Conservation (phyloP, 2,329 filamentous ascomycete species). For the Anthostomella pinea region DNA sequence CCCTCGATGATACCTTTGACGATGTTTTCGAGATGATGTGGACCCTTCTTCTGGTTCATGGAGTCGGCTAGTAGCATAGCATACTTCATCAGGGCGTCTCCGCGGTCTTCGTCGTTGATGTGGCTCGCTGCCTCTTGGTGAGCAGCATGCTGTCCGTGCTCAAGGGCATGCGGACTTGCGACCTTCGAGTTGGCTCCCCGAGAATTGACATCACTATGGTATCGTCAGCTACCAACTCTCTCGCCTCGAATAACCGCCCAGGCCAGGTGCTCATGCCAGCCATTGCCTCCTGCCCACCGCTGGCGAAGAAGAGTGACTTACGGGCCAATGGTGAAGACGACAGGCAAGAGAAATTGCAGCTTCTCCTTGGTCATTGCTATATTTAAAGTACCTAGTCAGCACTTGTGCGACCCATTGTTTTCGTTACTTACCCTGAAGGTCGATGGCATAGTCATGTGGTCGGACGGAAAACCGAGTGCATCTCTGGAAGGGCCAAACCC, state of each 20-base stretch:
- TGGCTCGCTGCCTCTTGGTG: conserved; percentile 13
- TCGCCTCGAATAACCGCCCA: no score
- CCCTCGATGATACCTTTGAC: conserved; percentile 90
- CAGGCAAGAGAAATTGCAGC: conserved; percentile 75
- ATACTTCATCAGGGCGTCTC: conserved; percentile 73
- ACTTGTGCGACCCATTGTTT: no score
- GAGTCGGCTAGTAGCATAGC: conserved; percentile 72
- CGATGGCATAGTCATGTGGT: conserved; percentile 79
- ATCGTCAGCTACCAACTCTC: no score
- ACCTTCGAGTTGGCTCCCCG: conserved; percentile 44
- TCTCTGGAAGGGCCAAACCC: conserved; percentile 69
- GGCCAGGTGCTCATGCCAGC: no score
- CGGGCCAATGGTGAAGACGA: conserved; percentile 83
- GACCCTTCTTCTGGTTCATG: conserved; percentile 37
- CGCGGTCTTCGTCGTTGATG: conserved; percentile 44
- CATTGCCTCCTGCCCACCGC: background rate
- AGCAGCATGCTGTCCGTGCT: conserved; percentile 6
- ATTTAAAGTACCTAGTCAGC: conserved; percentile 5
- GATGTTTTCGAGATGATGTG: conserved; percentile 73
- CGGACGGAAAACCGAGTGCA: conserved; percentile 60
- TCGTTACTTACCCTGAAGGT: conserved; percentile 58
- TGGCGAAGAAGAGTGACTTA: conserved; percentile 12
- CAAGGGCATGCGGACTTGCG: no score
- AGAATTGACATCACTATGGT: conserved; percentile 55
- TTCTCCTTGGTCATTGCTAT: conserved; percentile 85